Evolutionary conservation across 352 stramenopile species (phyloP).

Genomic region (Pythium utonaiense): DNA sequence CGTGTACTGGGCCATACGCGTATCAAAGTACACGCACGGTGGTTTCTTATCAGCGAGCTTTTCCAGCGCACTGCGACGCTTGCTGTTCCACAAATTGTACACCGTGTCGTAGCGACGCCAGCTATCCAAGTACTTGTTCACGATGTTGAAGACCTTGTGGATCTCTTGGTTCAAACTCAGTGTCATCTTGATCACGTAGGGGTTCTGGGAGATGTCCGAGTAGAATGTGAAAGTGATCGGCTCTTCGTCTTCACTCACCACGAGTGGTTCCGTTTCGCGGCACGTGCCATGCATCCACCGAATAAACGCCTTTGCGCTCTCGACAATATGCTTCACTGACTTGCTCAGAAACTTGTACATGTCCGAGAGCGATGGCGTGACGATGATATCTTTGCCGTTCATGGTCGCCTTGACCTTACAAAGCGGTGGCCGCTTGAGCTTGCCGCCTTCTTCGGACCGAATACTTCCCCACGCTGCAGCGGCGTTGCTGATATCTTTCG

Average conservation of each 20-base stretch:
- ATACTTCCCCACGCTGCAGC: constrained; percentile 38
- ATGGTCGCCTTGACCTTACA: constrained; percentile 94
- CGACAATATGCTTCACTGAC: constrained; percentile 92
- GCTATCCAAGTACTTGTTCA: constrained; percentile 92
- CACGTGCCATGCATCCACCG: constrained; percentile 96
- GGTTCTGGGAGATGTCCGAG: constrained; percentile 93
- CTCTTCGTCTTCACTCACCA: constrained; percentile 93
- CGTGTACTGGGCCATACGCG: constrained; percentile 89
- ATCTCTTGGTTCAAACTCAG: constrained; percentile 92
- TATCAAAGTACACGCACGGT: constrained; percentile 94
- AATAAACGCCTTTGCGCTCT: constrained; percentile 92
- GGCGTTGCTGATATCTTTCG: constrained; percentile 72
- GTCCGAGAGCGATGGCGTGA: constrained; percentile 91
- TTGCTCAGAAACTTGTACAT: constrained; percentile 97
- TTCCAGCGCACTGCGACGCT: constrained; percentile 85
- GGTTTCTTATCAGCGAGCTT: constrained; percentile 91
- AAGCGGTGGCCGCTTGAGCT: constrained; percentile 83
- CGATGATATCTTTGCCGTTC: constrained; percentile 94
- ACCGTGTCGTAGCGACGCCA: constrained; percentile 94
- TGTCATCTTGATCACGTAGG: constrained; percentile 95
- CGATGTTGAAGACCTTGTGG: constrained; percentile 93
- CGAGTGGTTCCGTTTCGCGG: constrained; percentile 82
- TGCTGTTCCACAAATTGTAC: constrained; percentile 94
- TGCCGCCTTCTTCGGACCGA: constrained; percentile 52
- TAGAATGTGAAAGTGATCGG: constrained; percentile 94